Evolutionary conservation across 225 moss, liverwort and hornwort species (phyloP), one percentile per base, ranked within the genome.

Genomic region (Rhytidiadelphus loreus): DNA sequence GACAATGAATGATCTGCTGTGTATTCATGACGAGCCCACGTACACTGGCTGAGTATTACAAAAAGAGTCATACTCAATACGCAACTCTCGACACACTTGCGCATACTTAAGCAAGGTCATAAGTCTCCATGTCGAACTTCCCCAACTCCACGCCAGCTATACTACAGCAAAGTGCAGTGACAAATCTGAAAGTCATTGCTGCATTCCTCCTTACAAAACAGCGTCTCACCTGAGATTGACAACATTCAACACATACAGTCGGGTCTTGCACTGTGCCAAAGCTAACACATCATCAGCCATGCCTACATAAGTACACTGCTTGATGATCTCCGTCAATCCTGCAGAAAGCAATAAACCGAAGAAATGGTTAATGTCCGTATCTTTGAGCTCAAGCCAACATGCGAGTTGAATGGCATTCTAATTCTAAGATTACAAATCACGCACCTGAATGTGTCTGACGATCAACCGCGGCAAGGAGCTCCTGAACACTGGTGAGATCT

Each of bases 401-500:
- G 74, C 25, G 46, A 89, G 50, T 86, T 83, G 48, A 71, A 37
- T 81, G 56, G 55, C 68, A 56, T 86, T 53, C 61, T 69, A 66
- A 70, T 72, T 44, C 33, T 33, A 83, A 57, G 63, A 76, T 29
- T 56, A 59, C 50, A 57, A 55, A 86, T 19, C 29, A 86, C 60
- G 88, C 85, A 98, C 98, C 98, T 95, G 96, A 92, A 92, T 99
- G 98, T 76, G 94, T 96, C 83, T 95, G 93, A 81, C 93, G 94
- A 92, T 96, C 95, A 83, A 95, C 93, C 41, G 91, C 92, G 92
- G 96, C 96, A 86, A 96, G 92, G 79, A 97, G 90, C 89, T 97
- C 98, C 91, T 98, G 97, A 88, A 96, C 91, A 94, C 97, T 98
- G 11, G 96, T 95, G 81, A 98, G 90, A 87, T 97, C 97, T 62